A percentile compares a stretch with the other conserved stretches of the same genome.
Conservation (phyloP, 352 stramenopile genomes). For the Saprolegnia parasitica region DNA sequence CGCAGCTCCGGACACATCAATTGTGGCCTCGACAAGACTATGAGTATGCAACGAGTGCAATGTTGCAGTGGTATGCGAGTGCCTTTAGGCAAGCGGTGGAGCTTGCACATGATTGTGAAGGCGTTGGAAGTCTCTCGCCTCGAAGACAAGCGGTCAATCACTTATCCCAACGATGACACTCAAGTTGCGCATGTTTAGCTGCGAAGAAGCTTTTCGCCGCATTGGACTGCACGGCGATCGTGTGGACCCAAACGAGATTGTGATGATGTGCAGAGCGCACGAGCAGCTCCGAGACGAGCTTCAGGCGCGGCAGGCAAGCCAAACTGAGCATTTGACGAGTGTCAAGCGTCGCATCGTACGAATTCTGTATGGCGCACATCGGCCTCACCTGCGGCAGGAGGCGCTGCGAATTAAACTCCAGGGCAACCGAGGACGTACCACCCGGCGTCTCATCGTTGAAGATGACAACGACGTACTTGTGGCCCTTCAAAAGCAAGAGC, state of each 20-base stretch:
- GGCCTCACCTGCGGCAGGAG: conserved; percentile 32
- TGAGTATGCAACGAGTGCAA: background rate
- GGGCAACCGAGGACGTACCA: conserved; percentile 57
- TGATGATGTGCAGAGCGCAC: conserved; percentile 57
- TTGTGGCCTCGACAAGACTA: background rate
- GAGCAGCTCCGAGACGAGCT: conserved; percentile 66
- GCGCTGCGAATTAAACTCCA: conserved; percentile 50
- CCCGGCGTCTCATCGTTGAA: conserved; percentile 46
- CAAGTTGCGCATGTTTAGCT: background rate
- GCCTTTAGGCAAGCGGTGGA: conserved; percentile 9
- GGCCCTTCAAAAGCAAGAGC: conserved; percentile 38
- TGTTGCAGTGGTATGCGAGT: background rate
- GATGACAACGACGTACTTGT: conserved; percentile 67
- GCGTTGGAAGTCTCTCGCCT: background rate
- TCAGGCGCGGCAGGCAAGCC: conserved; percentile 54
- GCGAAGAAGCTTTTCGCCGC: conserved; percentile 51
- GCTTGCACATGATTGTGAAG: background rate
- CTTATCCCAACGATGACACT: background rate
- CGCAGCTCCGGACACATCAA: background rate
- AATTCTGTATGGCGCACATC: background rate
- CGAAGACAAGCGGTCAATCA: conserved; percentile 18
- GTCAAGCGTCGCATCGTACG: conserved; percentile 62
- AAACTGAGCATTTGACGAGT: conserved; percentile 47
- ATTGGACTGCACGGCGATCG: conserved; percentile 51
- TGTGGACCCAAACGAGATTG: conserved; percentile 63